Percentiles rank a stretch among this genome's conserved stretches.
Conservation (phyloP, 768 basidiomycete genomes). For the Amanita exitialis region DNA sequence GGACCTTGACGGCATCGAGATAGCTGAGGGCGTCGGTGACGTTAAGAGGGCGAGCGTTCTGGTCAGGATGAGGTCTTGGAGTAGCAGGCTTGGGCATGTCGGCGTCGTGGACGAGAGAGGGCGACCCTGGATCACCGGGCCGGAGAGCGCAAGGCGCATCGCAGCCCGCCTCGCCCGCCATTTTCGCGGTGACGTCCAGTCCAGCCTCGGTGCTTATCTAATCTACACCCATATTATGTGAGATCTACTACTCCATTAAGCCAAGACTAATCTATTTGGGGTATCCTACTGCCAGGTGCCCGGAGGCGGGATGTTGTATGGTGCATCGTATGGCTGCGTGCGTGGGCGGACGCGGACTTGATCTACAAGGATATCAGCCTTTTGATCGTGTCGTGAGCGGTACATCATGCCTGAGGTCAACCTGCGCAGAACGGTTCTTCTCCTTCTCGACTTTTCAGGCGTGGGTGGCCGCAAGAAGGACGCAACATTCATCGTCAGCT, state of each 20-base stretch:
- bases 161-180: not conserved
- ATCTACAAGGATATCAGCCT: not conserved
- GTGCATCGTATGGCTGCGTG: conserved; percentile 55
- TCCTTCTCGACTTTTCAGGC: not conserved
- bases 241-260: too few species aligned
- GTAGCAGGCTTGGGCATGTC: conserved; percentile 20
- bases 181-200: not conserved
- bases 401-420: not conserved
- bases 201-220: not conserved
- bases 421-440: conserved; percentile 4
- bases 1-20: conserved; percentile 88
- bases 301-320: conserved; percentile 51
- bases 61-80: conserved; percentile 22
- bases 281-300: not conserved
- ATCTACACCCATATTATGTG: too few species aligned
- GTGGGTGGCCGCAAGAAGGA: conserved; percentile 2
- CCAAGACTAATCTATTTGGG: not conserved
- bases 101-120: not conserved
- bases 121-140: not conserved
- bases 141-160: not conserved
- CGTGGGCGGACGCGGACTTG: conserved; percentile 19
- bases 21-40: conserved; percentile 92
- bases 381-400: not conserved
- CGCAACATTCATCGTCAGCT: conserved; percentile 13
- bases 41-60: conserved; percentile 60